Evolutionary conservation across 75 land plant species (phyloP), one percentile per base, ranked within the genome.

Genomic region (Cryptomeria japonica): DNA sequence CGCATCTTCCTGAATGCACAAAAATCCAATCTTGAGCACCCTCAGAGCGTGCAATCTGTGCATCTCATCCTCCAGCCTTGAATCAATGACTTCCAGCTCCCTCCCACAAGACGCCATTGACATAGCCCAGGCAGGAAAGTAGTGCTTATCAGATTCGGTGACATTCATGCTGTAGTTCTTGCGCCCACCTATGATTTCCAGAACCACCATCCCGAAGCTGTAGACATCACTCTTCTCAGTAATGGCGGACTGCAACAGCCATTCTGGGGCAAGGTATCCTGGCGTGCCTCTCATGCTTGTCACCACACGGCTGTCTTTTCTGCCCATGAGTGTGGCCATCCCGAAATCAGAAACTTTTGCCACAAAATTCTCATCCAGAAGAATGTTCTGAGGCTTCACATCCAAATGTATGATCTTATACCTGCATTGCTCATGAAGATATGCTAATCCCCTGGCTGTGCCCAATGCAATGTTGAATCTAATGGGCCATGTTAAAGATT

Each of bases 221-320:
- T 90, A 90, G 0, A 90, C 91, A 72, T 88, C 89, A 37, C 89
- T 85, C 86, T 88, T 88, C 78, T 86, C 89, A 5, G 56, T 64
- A 10, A 88, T 88, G 18, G 75, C 42, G 16, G 53, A 64, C 18
- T 86, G 47, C 18, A 44, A 39, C 15, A 88, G 70, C 89, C 89
- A 92, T 80, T 92, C 93, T 3, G 93, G 92, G n/a, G 93, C 92
- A 25, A 92, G 92, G 83, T 92, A 92, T 2, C 93, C 93, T 14
- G 88, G 91, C 5, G 93, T 92, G 36, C 93, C 93, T 19, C 92
- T 88, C 44, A 92, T 91, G 79, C 85, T 89, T 3, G 93, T 92
- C 70, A 90, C 83, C 78, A 92, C 93, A 28, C 91, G 90, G 22
- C 92, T 91, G 49, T 92, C 93, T 8, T 92, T 88, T n/a, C 92